Conservation (phyloP, 2,329 filamentous ascomycete genomes). For the Elsinoe perseae region DNA sequence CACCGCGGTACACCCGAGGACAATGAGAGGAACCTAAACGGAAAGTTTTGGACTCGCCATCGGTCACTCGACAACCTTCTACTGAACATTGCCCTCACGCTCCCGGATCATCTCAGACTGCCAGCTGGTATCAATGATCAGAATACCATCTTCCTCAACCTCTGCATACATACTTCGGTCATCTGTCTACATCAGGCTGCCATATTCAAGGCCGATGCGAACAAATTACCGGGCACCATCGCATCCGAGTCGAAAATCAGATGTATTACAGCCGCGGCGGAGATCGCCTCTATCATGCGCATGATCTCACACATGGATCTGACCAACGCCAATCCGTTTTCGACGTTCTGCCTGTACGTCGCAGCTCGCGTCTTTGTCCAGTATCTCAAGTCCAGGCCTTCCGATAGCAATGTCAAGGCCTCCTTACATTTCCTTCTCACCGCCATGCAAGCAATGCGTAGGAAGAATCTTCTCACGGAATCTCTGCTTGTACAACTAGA, state of each 20-base stretch:
- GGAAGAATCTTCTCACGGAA: constrained; percentile 82
- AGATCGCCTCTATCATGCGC: constrained; percentile 91
- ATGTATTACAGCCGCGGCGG: constrained; percentile 86
- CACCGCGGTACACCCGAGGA: constrained; percentile 79
- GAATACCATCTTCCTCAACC: constrained; percentile 88
- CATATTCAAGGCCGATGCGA: constrained; percentile 93
- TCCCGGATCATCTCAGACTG: constrained; percentile 74
- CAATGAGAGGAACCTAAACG: constrained; percentile 77
- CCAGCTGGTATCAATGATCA: constrained; percentile 67
- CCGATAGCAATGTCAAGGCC: constrained; percentile 68
- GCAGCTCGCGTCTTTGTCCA: constrained; percentile 91
- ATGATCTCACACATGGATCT: constrained; percentile 89
- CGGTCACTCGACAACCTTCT: constrained; percentile 82
- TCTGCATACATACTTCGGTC: constrained; percentile 92
- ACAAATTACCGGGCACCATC: constrained; percentile 66
- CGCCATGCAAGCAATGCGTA: constrained; percentile 83
- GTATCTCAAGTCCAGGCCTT: constrained; percentile 87
- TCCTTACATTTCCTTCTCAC: constrained; percentile 84
- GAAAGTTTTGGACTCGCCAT: constrained; percentile 93
- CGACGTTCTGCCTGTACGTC: constrained; percentile 94
- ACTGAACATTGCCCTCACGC: constrained; percentile 72
- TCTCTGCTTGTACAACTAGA: constrained; percentile 92
- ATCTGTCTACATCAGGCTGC: constrained; percentile 98
- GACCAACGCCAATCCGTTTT: constrained; percentile 79
- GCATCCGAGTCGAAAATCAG: constrained; percentile 84